Conservation (phyloP, 2,329 filamentous ascomycete species). For the Sporothrix inflata region DNA sequence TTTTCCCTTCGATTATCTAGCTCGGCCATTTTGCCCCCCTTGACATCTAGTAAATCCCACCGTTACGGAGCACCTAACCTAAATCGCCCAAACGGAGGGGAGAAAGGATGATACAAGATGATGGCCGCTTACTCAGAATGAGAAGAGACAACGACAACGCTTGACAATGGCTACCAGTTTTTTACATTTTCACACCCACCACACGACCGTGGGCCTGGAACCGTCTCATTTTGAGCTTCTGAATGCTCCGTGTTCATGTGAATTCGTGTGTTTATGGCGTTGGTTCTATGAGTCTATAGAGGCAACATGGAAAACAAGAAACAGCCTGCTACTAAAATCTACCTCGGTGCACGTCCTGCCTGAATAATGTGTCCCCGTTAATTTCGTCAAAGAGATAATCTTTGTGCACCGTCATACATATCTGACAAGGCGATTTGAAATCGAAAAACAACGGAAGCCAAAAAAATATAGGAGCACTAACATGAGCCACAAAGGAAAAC, state of each 20-base stretch:
- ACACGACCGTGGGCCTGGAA: background rate
- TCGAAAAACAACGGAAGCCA: background rate
- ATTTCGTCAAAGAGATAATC: background rate
- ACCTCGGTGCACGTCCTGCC: too few species aligned
- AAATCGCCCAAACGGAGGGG: background rate
- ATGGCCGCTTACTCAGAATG: conserved; percentile 18
- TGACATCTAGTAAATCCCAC: background rate
- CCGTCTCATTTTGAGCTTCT: background rate
- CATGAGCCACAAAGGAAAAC: background rate
- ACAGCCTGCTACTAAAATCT: too few species aligned
- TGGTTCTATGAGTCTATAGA: background rate
- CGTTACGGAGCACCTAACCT: background rate
- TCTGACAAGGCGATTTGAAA: conserved; percentile 18
- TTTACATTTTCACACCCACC: too few species aligned
- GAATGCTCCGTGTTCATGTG: background rate
- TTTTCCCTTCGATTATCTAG: background rate
- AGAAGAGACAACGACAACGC: background rate
- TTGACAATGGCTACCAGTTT: too few species aligned
- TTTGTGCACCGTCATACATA: conserved; percentile 1
- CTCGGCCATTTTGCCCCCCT: background rate
- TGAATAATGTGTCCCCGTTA: background rate
- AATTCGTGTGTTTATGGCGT: background rate
- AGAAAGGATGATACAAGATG: background rate
- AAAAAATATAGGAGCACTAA: background rate
- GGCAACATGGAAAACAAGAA: background rate